Evolutionary conservation across 2,329 filamentous ascomycete genomes (phyloP), one percentile per base, ranked within the genome.

Genomic region (Bimuria novae-zelandiae): DNA sequence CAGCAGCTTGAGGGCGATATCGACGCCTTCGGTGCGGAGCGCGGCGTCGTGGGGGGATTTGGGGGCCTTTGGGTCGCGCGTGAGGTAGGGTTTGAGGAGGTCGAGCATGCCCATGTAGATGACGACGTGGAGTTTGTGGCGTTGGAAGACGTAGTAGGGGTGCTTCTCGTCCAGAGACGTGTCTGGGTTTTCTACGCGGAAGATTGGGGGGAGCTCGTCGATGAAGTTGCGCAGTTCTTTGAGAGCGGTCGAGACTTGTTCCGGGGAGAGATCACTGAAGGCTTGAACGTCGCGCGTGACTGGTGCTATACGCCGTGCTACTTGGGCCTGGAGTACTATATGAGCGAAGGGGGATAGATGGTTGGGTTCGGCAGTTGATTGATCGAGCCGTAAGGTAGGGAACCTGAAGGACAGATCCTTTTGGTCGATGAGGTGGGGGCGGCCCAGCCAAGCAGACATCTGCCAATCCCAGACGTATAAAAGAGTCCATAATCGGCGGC

Each of bases 401-500:
- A 75, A 62, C 37, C 69, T 68, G 56, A 79, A 74, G 0, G 68
- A 64, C 45, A 70, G 73, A 50, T 71, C 71, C 55, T 63, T 69
- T 33, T 73, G 74, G 54, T 78, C 76, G 41, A 80, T 76, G 22
- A 79, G 71, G 12, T 76, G 69, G 0, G 78, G 77, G 4, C 79
- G 72, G 7, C 73, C 75, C 6, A 80, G 62, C 62, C 78, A 69
- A 6, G 75, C 59, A 2, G 74, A 73, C 67, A 80, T 79, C 67
- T 73, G 71, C 72, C 78, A 80, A 47, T 80, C 79, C 78, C 78
- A 81, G 32, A 75, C 57, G 54, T 77, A 79, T 11, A 80, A 58
- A 21, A 80, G 63, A 33, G 73, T 74, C 79, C 78, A 81, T 4
- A 80, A 51, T 4, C 78, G 73, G 51, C 76, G 69, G 51, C 78